Evolutionary conservation across 495 filamentous ascomycete species (phyloP).

Genomic region (Lophiotrema nucula): DNA sequence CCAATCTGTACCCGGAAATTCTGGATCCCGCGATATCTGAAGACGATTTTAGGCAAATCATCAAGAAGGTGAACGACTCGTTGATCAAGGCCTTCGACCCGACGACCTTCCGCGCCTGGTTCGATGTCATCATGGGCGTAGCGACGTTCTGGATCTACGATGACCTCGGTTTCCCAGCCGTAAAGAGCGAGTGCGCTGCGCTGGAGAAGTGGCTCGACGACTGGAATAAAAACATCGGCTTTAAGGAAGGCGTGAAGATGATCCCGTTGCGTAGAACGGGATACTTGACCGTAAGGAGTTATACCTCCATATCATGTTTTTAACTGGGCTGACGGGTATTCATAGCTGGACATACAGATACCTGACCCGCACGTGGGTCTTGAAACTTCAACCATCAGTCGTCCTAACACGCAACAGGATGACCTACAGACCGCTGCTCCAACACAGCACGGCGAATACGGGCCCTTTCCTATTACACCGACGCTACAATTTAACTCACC

Average conservation of each 20-base stretch:
- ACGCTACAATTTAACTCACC: constrained; percentile 20
- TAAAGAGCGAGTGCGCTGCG: constrained; percentile 63
- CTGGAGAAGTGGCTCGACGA: constrained; percentile 77
- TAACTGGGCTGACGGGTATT: constrained; percentile 5
- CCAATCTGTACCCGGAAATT: constrained; percentile 93
- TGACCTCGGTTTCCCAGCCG: constrained; percentile 70
- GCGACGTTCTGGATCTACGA: constrained; percentile 93
- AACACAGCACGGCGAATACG: constrained; percentile 8
- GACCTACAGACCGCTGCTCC: constrained; percentile 1
- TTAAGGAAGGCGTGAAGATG: constrained; percentile 62
- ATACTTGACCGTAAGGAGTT: constrained; percentile 72
- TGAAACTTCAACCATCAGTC: constrained; percentile 11
- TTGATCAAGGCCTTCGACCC: constrained; percentile 73
- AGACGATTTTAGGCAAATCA: constrained; percentile 78
- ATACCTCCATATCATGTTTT: neutral
- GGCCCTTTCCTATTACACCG: constrained; percentile 15
- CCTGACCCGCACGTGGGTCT: constrained; percentile 71
- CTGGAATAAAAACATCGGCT: constrained; percentile 68
- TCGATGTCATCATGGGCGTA: constrained; percentile 74
- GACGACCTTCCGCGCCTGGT: constrained; percentile 60
- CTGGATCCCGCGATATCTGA: constrained; percentile 76
- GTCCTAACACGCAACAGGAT: constrained; percentile 22
- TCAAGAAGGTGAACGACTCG: constrained; percentile 72
- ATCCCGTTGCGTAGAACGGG: constrained; percentile 77
- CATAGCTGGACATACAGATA: constrained; percentile 76